These are phyloP conservation scores for Fusarium nodosum DNA, from an alignment of 2,329 filamentous ascomycete genomes.

Conservation along the genomic window DNA sequence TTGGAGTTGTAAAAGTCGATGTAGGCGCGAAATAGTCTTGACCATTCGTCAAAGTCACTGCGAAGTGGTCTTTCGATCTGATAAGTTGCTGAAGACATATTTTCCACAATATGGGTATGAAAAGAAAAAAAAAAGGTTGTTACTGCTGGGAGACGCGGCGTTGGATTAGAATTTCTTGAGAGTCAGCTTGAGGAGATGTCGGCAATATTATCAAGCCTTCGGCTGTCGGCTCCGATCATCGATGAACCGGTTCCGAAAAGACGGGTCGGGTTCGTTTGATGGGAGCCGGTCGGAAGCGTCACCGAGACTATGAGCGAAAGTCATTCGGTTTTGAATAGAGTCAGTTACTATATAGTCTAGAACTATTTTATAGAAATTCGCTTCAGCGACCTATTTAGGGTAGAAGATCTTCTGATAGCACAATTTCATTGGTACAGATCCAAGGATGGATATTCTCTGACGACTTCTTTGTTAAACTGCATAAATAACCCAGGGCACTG, in stretches of 20 bases:
- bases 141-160: accelerated
- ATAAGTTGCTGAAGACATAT: slow-evolving; percentile 16
- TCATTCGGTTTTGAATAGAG: background rate
- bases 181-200: background rate
- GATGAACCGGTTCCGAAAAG: slow-evolving; percentile 14
- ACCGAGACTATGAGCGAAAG: background rate
- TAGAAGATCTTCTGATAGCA: background rate
- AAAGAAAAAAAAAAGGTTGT: too few relatives aligned
- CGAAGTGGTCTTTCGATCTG: slow-evolving; percentile 16
- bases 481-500: background rate
- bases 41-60: slow-evolving; percentile 30
- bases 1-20: slow-evolving; percentile 33
- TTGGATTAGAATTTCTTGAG: background rate
- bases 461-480: background rate
- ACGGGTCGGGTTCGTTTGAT: background rate
- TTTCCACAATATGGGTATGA: accelerated
- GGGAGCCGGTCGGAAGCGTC: background rate
- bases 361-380: background rate
- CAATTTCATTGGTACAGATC: background rate
- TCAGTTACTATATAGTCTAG: background rate
- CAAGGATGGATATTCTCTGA: background rate
- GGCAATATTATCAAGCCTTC: background rate
- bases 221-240: background rate
- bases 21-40: slow-evolving; percentile 27
- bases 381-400: background rate